Evolutionary conservation across 2,329 filamentous ascomycete genomes (phyloP).

Genomic region (Xylariaceae sp.): DNA sequence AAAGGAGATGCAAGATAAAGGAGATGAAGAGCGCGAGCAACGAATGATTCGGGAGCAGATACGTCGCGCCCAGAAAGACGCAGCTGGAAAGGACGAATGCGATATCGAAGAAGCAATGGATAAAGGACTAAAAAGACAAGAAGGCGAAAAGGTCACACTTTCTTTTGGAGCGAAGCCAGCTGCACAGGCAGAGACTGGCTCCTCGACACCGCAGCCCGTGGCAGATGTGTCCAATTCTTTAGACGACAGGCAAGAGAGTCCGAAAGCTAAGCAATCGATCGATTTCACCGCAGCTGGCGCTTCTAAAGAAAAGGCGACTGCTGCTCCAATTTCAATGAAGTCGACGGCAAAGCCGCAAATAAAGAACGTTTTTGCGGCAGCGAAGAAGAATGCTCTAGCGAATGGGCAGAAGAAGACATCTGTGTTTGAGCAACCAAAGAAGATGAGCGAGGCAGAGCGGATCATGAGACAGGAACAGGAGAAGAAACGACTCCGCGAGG

Average conservation of each 20-base stretch:
- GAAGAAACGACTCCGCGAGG: conserved; percentile 64
- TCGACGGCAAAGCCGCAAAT: conserved; percentile 67
- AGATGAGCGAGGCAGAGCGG: conserved; percentile 84
- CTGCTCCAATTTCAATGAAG: conserved; percentile 65
- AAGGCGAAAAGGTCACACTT: conserved; percentile 78
- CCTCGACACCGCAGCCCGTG: conserved; percentile 26
- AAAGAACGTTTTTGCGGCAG: conserved; percentile 76
- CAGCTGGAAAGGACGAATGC: conserved; percentile 49
- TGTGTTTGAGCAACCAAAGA: conserved; percentile 70
- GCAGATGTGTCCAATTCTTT: conserved; percentile 30
- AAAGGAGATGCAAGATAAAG: conserved; percentile 86
- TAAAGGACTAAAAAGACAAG: conserved; percentile 62
- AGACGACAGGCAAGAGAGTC: conserved; percentile 16
- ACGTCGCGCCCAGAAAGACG: conserved; percentile 68
- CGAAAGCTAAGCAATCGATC: conserved; percentile 14
- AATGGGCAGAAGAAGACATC: conserved; percentile 65
- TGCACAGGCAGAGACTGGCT: conserved; percentile 26
- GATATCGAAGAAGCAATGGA: conserved; percentile 48
- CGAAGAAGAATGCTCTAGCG: conserved; percentile 71
- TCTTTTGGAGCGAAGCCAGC: conserved; percentile 62
- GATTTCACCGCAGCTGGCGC: conserved; percentile 4
- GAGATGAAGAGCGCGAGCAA: conserved; percentile 89
- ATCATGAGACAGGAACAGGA: conserved; percentile 90
- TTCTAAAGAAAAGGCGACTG: conserved; percentile 42
- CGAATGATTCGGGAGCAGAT: conserved; percentile 85